Conservation (phyloP, 1,284 basidiomycete species). For the Apiotrichum porosum region DNA sequence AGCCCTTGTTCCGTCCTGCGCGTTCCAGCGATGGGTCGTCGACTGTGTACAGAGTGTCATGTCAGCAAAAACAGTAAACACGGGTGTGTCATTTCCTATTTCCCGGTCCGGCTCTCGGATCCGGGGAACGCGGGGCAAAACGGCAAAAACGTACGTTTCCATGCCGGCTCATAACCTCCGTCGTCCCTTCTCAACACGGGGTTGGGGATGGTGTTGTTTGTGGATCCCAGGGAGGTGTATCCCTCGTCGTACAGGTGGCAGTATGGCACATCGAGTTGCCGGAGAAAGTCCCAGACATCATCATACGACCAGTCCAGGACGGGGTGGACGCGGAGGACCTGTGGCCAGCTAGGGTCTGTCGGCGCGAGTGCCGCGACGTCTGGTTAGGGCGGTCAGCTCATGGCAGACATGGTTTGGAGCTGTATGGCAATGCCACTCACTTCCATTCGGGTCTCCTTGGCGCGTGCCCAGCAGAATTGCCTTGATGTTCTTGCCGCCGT, state of each 20-base stretch:
- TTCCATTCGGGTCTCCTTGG: conserved; percentile 84
- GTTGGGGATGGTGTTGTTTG: conserved; percentile 89
- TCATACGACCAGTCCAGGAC: conserved; percentile 91
- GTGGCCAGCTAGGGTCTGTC: conserved; percentile 84
- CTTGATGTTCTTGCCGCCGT: conserved; percentile 51
- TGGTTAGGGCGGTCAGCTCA: too few relatives aligned
- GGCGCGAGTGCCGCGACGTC: conserved; percentile 66
- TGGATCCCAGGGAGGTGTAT: conserved; percentile 93
- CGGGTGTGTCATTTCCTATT: too few relatives aligned
- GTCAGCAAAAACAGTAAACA: background rate
- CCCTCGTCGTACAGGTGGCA: conserved; percentile 88
- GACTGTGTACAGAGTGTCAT: conserved; percentile 22
- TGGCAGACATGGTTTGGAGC: conserved; percentile 4
- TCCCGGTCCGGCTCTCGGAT: too few relatives aligned
- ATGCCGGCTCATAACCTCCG: conserved; percentile 35
- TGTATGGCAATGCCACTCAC: conserved; percentile 53
- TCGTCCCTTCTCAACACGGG: conserved; percentile 60
- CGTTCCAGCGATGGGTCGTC: conserved; percentile 53
- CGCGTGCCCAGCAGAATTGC: conserved; percentile 88
- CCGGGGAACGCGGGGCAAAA: too few relatives aligned
- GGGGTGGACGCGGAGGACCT: conserved; percentile 86
- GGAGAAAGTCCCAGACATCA: conserved; percentile 85
- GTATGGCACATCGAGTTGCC: conserved; percentile 71
- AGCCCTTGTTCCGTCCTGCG: conserved; percentile 1
- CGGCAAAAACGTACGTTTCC: too few relatives aligned